A percentile compares a stretch with the other conserved stretches of the same genome.
Evolutionary conservation across 352 stramenopile species (phyloP).

Genomic region (Globisporangium spiculum): DNA sequence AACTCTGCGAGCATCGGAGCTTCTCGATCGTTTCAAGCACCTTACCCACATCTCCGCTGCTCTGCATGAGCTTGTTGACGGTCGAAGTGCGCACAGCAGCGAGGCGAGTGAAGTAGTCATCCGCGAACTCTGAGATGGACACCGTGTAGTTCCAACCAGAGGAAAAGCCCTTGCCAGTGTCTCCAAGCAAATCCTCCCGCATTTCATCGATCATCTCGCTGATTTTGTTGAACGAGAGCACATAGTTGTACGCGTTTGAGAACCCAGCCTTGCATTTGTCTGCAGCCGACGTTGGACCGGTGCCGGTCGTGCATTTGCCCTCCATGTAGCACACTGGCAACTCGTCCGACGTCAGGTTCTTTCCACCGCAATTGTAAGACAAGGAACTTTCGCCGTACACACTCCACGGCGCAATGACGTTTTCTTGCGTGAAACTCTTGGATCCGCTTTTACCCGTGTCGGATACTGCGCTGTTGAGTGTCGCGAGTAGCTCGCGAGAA

Average conservation of each 20-base stretch:
- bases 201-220: conserved; percentile 63
- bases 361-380: conserved; percentile 23
- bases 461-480: conserved; percentile 31
- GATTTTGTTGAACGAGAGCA: conserved; percentile 54
- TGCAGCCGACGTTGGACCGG: conserved; percentile 14
- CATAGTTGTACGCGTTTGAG: conserved; percentile 57
- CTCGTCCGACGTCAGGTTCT: conserved; percentile 31
- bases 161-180: conserved; percentile 61
- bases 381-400: conserved; percentile 36
- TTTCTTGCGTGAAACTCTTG: conserved; percentile 49
- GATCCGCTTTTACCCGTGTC: conserved; percentile 16
- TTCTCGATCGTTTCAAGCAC: conserved; percentile 62
- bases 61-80: conserved; percentile 41
- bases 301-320: conserved; percentile 28
- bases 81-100: conserved; percentile 35
- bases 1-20: conserved; percentile 71
- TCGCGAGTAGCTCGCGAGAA: conserved; percentile 42
- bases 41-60: conserved; percentile 38
- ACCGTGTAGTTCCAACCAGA: conserved; percentile 56
- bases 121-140: conserved; percentile 62
- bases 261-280: conserved; percentile 54
- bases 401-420: conserved; percentile 57
- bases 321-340: conserved; percentile 69
- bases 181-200: conserved; percentile 67
- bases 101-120: conserved; percentile 54